Percentiles rank a stretch among this genome's conserved stretches.
phyloP scores from a whole-genome alignment of 768 basidiomycete species.

The Pleurotus platypus region DNA sequence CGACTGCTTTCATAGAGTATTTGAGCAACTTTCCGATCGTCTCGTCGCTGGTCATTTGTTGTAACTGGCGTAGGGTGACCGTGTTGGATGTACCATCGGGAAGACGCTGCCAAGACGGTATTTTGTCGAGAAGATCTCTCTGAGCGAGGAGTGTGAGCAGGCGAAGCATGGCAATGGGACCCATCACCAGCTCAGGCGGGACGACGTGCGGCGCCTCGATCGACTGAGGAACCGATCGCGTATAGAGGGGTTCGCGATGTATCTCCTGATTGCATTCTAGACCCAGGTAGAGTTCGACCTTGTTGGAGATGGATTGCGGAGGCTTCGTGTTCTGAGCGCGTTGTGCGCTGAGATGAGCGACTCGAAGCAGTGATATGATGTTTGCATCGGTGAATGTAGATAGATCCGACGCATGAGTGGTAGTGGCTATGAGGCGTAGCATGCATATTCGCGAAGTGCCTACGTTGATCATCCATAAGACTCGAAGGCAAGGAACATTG shows the following conservation, averaged over 20 bases:
- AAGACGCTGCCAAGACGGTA: constrained; percentile 15
- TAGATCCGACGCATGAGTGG: constrained; percentile 15
- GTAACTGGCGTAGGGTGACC: constrained; percentile 17
- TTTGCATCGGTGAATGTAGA: constrained; percentile 19
- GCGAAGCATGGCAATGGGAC: constrained; percentile 22
- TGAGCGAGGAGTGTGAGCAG: constrained; percentile 24
- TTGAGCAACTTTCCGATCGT: constrained; percentile 19
- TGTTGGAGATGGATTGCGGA: background rate
- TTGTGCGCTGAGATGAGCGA: constrained; percentile 18
- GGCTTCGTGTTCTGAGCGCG: constrained; percentile 9
- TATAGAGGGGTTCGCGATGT: constrained; percentile 18
- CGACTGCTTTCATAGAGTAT: constrained; percentile 17
- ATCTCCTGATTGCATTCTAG: constrained; percentile 16
- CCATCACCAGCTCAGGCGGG: constrained; percentile 19
- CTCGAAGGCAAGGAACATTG: no score
- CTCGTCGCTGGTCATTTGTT: constrained; percentile 21
- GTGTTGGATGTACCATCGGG: constrained; percentile 18
- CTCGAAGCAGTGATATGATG: constrained; percentile 21
- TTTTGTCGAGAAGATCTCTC: constrained; percentile 19
- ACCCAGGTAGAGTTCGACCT: constrained; percentile 6
- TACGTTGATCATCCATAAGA: background rate
- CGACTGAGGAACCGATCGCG: constrained; percentile 10
- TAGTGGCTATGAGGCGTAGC: constrained; percentile 22
- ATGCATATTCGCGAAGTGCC: constrained; percentile 22
- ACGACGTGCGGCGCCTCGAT: constrained; percentile 17